phyloP scores from a whole-genome alignment of 1,139 yeast genomes.

The Kurtzmaniella quercitrusa region DNA sequence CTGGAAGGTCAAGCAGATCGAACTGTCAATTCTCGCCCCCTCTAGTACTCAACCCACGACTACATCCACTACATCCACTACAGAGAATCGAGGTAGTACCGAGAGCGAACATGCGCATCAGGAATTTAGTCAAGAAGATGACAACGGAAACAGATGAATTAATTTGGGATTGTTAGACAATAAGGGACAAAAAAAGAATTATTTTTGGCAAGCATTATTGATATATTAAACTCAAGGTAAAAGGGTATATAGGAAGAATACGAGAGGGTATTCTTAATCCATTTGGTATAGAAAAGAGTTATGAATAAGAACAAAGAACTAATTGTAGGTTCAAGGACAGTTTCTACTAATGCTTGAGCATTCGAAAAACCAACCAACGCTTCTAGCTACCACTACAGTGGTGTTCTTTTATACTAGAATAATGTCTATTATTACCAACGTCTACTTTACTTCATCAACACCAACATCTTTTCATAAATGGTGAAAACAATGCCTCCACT shows the following conservation, averaged over 20 bases:
- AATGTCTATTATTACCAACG: slow-evolving; percentile 1
- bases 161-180: too few species aligned
- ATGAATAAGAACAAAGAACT: background rate
- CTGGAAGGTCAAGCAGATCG: slow-evolving; percentile 73
- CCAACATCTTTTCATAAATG: slow-evolving; percentile 84
- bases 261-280: background rate
- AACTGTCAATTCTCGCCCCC: slow-evolving; percentile 55
- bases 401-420: background rate
- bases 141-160: background rate
- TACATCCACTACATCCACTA: slow-evolving; percentile 7
- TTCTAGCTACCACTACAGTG: background rate
- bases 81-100: background rate
- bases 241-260: too few species aligned
- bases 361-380: too few species aligned
- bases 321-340: too few species aligned
- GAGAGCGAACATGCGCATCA: background rate
- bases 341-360: too few species aligned
- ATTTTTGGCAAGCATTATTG: background rate
- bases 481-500: slow-evolving; percentile 97
- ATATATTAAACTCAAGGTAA: background rate
- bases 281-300: background rate
- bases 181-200: background rate
- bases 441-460: slow-evolving; percentile 29
- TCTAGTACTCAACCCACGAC: slow-evolving; percentile 13
- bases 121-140: background rate